These are phyloP conservation scores for Exophiala sp. DNA, from an alignment of 2,329 filamentous ascomycete species.

Conservation along the genomic window DNA sequence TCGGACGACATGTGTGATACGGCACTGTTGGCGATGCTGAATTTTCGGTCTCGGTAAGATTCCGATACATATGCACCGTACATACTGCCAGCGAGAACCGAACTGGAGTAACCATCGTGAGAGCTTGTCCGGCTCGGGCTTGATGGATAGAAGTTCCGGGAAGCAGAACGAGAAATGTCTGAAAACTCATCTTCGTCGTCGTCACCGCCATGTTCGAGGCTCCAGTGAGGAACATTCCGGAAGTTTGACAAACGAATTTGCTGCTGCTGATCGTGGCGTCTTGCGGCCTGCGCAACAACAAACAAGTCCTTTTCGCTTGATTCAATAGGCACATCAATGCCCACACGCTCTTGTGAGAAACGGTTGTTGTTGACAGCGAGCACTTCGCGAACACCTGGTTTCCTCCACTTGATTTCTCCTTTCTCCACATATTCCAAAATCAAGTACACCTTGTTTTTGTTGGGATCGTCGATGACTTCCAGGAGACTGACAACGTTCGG, in stretches of 20 bases:
- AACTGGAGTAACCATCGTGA: constrained; percentile 19
- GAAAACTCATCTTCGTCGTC: constrained; percentile 43
- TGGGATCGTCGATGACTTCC: constrained; percentile 96
- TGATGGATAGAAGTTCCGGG: constrained; percentile 23
- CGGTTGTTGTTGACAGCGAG: constrained; percentile 77
- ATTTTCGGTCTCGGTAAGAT: constrained; percentile 62
- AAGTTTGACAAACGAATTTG: constrained; percentile 53
- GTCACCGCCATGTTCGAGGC: constrained; percentile 71
- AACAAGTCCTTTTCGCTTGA: constrained; percentile 44
- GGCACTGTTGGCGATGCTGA: constrained; percentile 66
- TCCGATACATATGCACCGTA: constrained; percentile 67
- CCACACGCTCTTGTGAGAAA: constrained; percentile 70
- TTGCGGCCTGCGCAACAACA: constrained; percentile 53
- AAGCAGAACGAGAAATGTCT: constrained; percentile 32
- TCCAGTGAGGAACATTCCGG: constrained; percentile 68
- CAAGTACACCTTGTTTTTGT: constrained; percentile 96
- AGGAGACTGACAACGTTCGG: constrained; percentile 94
- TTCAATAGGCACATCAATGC: constrained; percentile 65
- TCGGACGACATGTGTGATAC: constrained; percentile 43
- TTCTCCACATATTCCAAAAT: constrained; percentile 92
- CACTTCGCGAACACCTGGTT: constrained; percentile 79
- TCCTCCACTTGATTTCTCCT: constrained; percentile 91
- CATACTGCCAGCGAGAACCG: constrained; percentile 70
- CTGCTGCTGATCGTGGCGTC: constrained; percentile 58
- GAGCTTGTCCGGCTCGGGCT: constrained; percentile 17